Percentiles rank a stretch among this genome's conserved stretches.
Evolutionary conservation across 1,139 yeast genomes (phyloP).

Genomic region (Geotrichum bryndzae): DNA sequence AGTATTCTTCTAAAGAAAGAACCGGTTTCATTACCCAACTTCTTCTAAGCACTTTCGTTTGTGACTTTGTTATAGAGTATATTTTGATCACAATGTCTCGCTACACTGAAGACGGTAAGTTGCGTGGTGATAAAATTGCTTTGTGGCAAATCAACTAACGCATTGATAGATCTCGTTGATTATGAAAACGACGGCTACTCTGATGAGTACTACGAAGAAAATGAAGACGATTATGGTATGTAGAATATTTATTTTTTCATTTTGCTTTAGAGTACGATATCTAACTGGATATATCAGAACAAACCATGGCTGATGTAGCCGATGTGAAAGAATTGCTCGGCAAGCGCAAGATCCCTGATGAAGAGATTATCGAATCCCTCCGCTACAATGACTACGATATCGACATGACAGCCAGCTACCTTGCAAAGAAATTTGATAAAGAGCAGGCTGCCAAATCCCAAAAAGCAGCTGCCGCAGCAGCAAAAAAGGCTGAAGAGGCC

Average conservation of each 20-base stretch:
- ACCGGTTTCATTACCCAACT: too few species aligned
- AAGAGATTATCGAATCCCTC: conserved; percentile 52
- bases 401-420: conserved; percentile 48
- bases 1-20: too few species aligned
- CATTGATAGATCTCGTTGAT: conserved; percentile 25
- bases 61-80: not conserved
- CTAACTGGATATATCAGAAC: conserved; percentile 9
- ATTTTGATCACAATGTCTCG: not conserved
- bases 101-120: not conserved
- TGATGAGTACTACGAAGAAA: conserved; percentile 22
- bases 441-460: not conserved
- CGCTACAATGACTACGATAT: conserved; percentile 57
- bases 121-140: not conserved
- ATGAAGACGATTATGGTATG: conserved; percentile 27
- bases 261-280: not conserved
- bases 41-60: not conserved
- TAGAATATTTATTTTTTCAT: not conserved
- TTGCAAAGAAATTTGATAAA: conserved; percentile 39
- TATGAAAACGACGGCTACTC: conserved; percentile 26
- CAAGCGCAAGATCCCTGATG: conserved; percentile 46
- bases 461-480: conserved; percentile 1
- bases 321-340: conserved; percentile 46
- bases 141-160: not conserved
- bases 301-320: conserved; percentile 22
- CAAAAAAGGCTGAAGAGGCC: conserved; percentile 7